Conservation (phyloP, 2,329 filamentous ascomycete species). For the Penicillium fuscoglaucum region DNA sequence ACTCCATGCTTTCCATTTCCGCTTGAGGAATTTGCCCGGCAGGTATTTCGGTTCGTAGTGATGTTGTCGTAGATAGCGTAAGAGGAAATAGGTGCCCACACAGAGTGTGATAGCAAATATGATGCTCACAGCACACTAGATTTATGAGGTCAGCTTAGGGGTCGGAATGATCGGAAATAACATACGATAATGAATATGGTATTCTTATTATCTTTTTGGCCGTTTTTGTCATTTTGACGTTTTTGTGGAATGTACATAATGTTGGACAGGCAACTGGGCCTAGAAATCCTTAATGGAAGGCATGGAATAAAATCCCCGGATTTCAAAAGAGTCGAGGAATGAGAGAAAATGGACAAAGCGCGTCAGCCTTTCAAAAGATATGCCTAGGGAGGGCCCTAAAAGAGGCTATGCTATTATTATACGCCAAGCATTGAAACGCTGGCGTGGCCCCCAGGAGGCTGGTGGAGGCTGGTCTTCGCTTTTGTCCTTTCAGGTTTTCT, state of each 20-base stretch:
- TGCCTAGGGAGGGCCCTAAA: too few species aligned
- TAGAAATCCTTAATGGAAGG: slow-evolving; percentile 18
- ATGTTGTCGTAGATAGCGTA: slow-evolving; percentile 46
- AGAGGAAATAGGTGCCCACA: slow-evolving; percentile 36
- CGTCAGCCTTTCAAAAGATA: slow-evolving; percentile 6
- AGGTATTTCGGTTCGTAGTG: slow-evolving; percentile 53
- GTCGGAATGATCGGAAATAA: background rate
- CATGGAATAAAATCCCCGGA: slow-evolving; percentile 20
- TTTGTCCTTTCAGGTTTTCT: too few species aligned
- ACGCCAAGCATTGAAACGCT: slow-evolving; percentile 6
- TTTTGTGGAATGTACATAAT: slow-evolving; percentile 29
- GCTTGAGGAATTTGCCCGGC: slow-evolving; percentile 53
- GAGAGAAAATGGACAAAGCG: slow-evolving; percentile 9
- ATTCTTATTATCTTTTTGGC: slow-evolving; percentile 17
- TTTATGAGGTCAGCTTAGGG: slow-evolving; percentile 10
- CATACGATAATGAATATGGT: slow-evolving; percentile 35
- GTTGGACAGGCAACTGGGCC: slow-evolving; percentile 16
- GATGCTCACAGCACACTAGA: slow-evolving; percentile 32
- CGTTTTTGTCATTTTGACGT: slow-evolving; percentile 10
- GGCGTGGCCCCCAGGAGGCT: background rate
- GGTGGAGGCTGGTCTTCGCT: slow-evolving; percentile 1
- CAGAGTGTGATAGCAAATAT: slow-evolving; percentile 35
- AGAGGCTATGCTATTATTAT: slow-evolving; percentile 19
- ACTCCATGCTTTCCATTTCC: slow-evolving; percentile 54
- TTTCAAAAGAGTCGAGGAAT: slow-evolving; percentile 11